Evolutionary conservation across 805 yeast genomes (phyloP).

Genomic region (Pichia heedii): DNA sequence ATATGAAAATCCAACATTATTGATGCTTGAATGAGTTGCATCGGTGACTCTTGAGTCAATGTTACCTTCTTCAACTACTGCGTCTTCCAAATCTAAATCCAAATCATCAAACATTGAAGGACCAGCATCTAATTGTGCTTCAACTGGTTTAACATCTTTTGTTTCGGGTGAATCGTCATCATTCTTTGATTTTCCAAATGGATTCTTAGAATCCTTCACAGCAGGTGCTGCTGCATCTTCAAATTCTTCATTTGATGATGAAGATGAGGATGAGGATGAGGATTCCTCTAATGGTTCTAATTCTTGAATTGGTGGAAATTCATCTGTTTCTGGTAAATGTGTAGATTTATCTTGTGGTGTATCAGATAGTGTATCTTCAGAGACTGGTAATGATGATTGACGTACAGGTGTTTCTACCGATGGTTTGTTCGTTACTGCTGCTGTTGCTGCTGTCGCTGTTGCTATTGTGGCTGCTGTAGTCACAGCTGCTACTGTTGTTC

Average conservation of each 20-base stretch:
- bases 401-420: neutral
- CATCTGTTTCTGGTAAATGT: slow-evolving; percentile 1
- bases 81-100: slow-evolving; percentile 30
- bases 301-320: slow-evolving; percentile 7
- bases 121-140: slow-evolving; percentile 4
- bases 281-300: slow-evolving; percentile 4
- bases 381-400: neutral
- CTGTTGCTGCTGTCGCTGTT: neutral
- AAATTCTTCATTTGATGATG: slow-evolving; percentile 6
- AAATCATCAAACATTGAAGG: slow-evolving; percentile 27
- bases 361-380: slow-evolving; percentile 2
- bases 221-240: slow-evolving; percentile 7
- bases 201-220: slow-evolving; percentile 7
- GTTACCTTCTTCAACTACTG: slow-evolving; percentile 16
- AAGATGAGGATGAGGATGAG: slow-evolving; percentile 10
- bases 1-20: slow-evolving; percentile 20
- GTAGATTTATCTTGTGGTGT: neutral
- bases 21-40: neutral
- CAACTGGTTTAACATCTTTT: slow-evolving; percentile 11
- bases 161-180: slow-evolving; percentile 11
- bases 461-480: too few species aligned
- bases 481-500: neutral
- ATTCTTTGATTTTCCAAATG: slow-evolving; percentile 10
- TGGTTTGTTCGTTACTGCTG: neutral
- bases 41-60: too few species aligned